Base-by-base conservation (phyloP, 176 grass and related monocot species). In the Rhynchospora pubera region DNA sequence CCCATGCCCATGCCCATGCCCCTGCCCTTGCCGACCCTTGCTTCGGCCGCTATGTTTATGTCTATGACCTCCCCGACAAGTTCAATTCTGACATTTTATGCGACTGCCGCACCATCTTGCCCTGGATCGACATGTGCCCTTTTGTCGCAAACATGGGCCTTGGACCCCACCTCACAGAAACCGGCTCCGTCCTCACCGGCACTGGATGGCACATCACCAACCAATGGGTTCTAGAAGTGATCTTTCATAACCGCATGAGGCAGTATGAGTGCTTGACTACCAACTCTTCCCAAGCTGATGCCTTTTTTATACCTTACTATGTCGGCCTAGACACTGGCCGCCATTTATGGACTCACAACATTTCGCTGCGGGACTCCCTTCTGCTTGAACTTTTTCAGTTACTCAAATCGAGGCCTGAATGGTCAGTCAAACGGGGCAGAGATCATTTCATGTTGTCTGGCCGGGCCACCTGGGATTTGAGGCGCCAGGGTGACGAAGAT, bases 401-500 rank as follows among this genome's bases (percentile, higher is more conserved):
- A 48, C 69, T 93, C 2, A 70, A 72, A 26, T 45, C 66, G 34
- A 79, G 91, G 21, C 89, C 89, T 9, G 89, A 88, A 82, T 97
- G 91, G 94, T 83, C 82, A 12, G 78, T 67, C 71, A 83, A 83
- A 89, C 85, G 85, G 8, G 94, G 91, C 13, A 88, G 82, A n/a
- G 94, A 97, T 67, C 94, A 97, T 76, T 97, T 97, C 82, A 91
- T 93, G 65, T 85, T 93, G 51, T 91, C 89, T 0, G 94, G 94
- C 8, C 83, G 89, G 46, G 77, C 73, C 74, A 91, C 94, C 2
- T 97, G 94, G 94, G 91, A 93, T 73, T 97, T 97, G 79, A 80
- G 91, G 78, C 71, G 91, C 24, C 28, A 62, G 74, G 50, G 1
- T 0, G 87, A 87, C n/a, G 83, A 39, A 3, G 82, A 90, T 3